Conservation (phyloP, 2,329 filamentous ascomycete species). For the Monosporascus sp. region DNA sequence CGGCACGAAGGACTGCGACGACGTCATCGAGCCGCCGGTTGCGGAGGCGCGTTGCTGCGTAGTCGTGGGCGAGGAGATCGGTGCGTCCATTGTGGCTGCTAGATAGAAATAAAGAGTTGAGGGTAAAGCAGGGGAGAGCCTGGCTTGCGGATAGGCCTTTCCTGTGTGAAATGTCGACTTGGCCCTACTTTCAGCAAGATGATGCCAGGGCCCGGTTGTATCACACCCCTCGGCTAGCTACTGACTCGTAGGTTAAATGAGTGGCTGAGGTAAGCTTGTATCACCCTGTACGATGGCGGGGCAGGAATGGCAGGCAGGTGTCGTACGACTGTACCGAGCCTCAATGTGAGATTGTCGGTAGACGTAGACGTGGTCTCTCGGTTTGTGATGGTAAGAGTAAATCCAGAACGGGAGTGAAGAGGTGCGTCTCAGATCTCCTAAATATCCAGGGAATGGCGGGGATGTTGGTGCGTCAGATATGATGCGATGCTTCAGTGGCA, state of each 20-base stretch:
- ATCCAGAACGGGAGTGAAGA: too few species aligned
- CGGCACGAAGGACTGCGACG: slow-evolving; percentile 16
- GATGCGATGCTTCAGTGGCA: neutral
- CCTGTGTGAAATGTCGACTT: neutral
- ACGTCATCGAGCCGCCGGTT: slow-evolving; percentile 4
- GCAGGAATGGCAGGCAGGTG: neutral
- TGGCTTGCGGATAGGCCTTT: too few species aligned
- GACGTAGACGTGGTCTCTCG: neutral
- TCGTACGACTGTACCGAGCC: neutral
- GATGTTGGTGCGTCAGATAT: neutral
- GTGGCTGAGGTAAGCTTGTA: neutral
- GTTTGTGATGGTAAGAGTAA: too few species aligned
- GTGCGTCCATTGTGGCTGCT: slow-evolving; percentile 24
- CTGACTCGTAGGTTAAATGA: neutral
- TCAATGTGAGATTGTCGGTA: neutral
- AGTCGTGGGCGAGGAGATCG: slow-evolving; percentile 22
- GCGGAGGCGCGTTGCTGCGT: slow-evolving; percentile 10
- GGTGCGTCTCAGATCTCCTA: neutral
- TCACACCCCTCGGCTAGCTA: neutral
- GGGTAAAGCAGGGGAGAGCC: too few species aligned
- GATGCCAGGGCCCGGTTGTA: neutral
- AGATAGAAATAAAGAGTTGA: neutral
- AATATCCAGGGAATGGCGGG: neutral
- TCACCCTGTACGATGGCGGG: neutral
- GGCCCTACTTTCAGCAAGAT: neutral